These are phyloP conservation scores for Aspergillus nanangensis DNA, from an alignment of 495 filamentous ascomycete genomes.

Conservation along the genomic window DNA sequence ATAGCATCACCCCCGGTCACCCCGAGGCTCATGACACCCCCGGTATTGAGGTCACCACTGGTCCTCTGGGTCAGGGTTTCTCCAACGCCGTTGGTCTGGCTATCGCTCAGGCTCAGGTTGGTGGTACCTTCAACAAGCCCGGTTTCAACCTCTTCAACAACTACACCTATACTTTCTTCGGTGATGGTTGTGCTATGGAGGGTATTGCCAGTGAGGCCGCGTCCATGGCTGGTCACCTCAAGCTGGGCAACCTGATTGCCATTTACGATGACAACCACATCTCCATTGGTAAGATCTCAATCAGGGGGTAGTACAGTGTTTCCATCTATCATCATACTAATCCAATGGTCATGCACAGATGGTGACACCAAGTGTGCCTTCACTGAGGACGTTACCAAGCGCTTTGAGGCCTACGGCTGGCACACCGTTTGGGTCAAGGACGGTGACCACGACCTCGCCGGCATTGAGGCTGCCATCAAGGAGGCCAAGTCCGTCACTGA, in stretches of 20 bases:
- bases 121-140: constrained; percentile 93
- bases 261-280: constrained; percentile 99
- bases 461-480: constrained; percentile 84
- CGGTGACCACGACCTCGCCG: constrained; percentile 84
- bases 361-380: constrained; percentile 94
- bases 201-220: constrained; percentile 92
- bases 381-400: constrained; percentile 94
- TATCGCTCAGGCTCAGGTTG: constrained; percentile 88
- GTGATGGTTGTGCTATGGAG: constrained; percentile 98
- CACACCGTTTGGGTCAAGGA: constrained; percentile 82
- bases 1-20: constrained; percentile 95
- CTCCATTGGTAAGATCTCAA: constrained; percentile 65
- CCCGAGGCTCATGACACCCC: constrained; percentile 95
- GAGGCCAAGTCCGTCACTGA: constrained; percentile 81
- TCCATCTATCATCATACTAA: too few species aligned
- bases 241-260: constrained; percentile 94
- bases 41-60: constrained; percentile 96
- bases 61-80: constrained; percentile 94
- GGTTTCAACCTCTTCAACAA: constrained; percentile 89
- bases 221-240: constrained; percentile 89
- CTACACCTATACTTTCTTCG: constrained; percentile 95
- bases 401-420: constrained; percentile 98
- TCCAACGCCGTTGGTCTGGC: constrained; percentile 94
- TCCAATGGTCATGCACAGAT: constrained; percentile 47
- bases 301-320: too few species aligned